phyloP scores from a whole-genome alignment of 305 asterid species.

The Rubia tinctorum region DNA sequence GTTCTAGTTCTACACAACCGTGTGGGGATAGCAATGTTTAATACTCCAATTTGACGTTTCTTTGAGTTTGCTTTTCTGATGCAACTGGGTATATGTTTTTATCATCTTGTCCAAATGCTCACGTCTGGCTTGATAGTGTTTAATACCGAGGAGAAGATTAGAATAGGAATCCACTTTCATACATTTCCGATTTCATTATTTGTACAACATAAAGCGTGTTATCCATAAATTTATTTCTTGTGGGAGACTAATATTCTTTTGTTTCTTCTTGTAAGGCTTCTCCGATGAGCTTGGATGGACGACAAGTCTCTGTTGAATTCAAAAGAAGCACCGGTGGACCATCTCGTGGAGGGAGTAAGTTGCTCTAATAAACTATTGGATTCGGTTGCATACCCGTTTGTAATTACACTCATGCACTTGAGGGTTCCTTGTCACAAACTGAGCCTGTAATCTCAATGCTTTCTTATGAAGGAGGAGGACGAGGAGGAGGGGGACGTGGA shows the following conservation, averaged over 20 bases:
- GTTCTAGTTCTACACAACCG: too few relatives aligned
- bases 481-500: constrained; percentile 62
- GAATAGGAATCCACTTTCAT: too few relatives aligned
- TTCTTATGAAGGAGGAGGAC: constrained; percentile 34
- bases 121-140: too few relatives aligned
- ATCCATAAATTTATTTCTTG: not conserved
- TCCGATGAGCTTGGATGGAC: constrained; percentile 69
- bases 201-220: not conserved
- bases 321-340: constrained; percentile 43
- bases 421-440: too few relatives aligned
- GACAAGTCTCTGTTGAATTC: constrained; percentile 74
- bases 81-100: too few relatives aligned
- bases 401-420: not conserved
- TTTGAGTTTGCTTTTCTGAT: too few relatives aligned
- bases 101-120: too few relatives aligned
- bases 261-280: constrained; percentile 53
- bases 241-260: not conserved
- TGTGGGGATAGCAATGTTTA: too few relatives aligned
- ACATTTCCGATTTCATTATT: too few relatives aligned
- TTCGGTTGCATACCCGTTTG: not conserved
- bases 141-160: too few relatives aligned
- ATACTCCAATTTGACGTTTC: too few relatives aligned
- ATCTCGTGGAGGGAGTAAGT: constrained; percentile 79
- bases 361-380: constrained; percentile 1
- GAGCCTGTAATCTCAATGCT: not conserved